Evolutionary conservation across 1,284 basidiomycete species (phyloP), one percentile per base, ranked within the genome.

Genomic region (Psilocybe mexicana): DNA sequence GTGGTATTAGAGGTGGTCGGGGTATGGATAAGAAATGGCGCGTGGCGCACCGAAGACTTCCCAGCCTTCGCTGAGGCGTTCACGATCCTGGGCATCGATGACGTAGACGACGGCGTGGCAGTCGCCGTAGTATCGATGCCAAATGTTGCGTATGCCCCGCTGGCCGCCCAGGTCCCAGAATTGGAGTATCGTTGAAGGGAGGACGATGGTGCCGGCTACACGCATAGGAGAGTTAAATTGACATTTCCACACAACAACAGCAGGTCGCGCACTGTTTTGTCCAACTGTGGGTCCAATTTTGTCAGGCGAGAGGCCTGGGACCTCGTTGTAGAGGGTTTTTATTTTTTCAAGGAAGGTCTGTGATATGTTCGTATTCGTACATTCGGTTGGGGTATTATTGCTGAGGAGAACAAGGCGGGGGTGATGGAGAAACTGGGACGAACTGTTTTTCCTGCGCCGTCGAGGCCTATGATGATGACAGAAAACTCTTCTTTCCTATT

Each of bases 131-230:
- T 97, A 98, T 65, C 86, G 85, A 54, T 89, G 86, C 94, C 94
- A 98, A 61, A 98, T 95, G 28, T 86, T 89, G 23, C 94, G 83
- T 49, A 98, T 95, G 28, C 94, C 93, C 1, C 90, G 79, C 70
- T 97, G 95, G 0, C 94, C 94, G 6, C 94, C 94, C 3, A 97
- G 79, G 68, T 98, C 94, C 85, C 93, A 96, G 79, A 97, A 96
- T 69, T 94, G 92, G 36, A 97, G 82, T 24, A 95, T 91, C 0
- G 94, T 94, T 0, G 93, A 96, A 0, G 94, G 93, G 4, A 97
- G 80, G 0, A 87, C 88, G 60, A 96, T 94, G 71, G 93, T 93
- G 43, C 94, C 95, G 73, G 92, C 94, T 97, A 66, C 8, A 7
- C 12, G 2, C 25, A 3, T 24, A 51, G 28, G 42, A 43, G 3